These are phyloP conservation scores for Physcia stellaris DNA, from an alignment of 495 filamentous ascomycete species.

Conservation along the genomic window DNA sequence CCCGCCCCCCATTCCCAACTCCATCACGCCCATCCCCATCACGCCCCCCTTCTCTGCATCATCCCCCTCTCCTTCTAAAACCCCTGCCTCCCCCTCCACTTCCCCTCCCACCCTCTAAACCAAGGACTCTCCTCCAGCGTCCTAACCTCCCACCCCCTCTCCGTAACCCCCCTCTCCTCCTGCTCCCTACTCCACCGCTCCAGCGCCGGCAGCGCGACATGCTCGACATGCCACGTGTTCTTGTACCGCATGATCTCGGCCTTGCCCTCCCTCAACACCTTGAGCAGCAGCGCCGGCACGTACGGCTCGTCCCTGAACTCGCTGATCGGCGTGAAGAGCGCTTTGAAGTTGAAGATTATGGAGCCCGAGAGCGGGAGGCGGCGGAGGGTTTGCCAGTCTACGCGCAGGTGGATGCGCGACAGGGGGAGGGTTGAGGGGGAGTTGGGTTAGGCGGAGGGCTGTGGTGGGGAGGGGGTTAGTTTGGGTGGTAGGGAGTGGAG, in stretches of 20 bases:
- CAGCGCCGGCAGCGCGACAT: slow-evolving; percentile 55
- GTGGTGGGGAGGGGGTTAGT: no score
- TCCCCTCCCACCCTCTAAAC: slow-evolving; percentile 72
- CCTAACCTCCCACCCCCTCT: slow-evolving; percentile 50
- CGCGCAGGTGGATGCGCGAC: slow-evolving; percentile 58
- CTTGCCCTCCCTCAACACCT: slow-evolving; percentile 62
- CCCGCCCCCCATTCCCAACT: neutral
- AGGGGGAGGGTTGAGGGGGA: slow-evolving; percentile 35
- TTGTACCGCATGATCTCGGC: slow-evolving; percentile 69
- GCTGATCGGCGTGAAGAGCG: slow-evolving; percentile 62
- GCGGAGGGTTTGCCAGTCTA: slow-evolving; percentile 86
- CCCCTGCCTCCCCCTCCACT: slow-evolving; percentile 68
- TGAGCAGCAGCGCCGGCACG: slow-evolving; percentile 53
- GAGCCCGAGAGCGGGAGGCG: slow-evolving; percentile 63
- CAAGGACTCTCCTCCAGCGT: slow-evolving; percentile 77
- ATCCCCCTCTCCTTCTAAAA: slow-evolving; percentile 26
- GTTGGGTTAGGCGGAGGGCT: slow-evolving; percentile 39
- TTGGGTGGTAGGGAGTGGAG: no score
- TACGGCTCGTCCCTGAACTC: slow-evolving; percentile 65
- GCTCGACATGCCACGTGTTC: slow-evolving; percentile 71
- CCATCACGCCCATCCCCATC: neutral
- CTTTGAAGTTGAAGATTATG: slow-evolving; percentile 87
- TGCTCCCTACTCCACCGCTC: slow-evolving; percentile 61
- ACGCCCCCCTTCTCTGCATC: neutral
- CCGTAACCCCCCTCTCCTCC: slow-evolving; percentile 44